A percentile compares a stretch with the other conserved stretches of the same genome.
Conservation (phyloP, 495 filamentous ascomycete genomes). For the Aspergillus campestris region DNA sequence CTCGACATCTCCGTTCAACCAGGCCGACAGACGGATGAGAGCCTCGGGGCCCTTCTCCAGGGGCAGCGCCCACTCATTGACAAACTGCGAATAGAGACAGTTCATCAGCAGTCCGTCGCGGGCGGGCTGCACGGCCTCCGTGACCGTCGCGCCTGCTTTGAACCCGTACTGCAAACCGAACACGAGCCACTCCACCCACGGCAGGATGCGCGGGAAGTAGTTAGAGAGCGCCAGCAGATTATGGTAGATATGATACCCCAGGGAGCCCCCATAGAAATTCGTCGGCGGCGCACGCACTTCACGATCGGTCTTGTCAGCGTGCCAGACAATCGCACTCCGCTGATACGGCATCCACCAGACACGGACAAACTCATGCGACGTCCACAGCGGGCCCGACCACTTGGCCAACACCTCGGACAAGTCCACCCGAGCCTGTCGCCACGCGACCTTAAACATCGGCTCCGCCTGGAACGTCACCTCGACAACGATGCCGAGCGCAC, state of each 20-base stretch:
- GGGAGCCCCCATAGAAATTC: conserved; percentile 68
- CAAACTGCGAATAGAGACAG: conserved; percentile 91
- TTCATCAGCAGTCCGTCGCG: conserved; percentile 84
- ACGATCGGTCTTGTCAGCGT: conserved; percentile 63
- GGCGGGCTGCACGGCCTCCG: conserved; percentile 67
- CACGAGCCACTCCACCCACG: conserved; percentile 85
- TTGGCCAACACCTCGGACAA: conserved; percentile 56
- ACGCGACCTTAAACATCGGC: conserved; percentile 68
- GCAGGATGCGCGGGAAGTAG: conserved; percentile 71
- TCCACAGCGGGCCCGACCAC: conserved; percentile 78
- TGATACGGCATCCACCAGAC: conserved; percentile 98
- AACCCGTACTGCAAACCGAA: conserved; percentile 96
- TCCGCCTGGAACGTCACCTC: conserved; percentile 79
- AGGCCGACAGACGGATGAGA: conserved; percentile 70
- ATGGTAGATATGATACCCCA: conserved; percentile 87
- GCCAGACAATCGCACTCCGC: conserved; percentile 78
- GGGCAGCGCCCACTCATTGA: conserved; percentile 96
- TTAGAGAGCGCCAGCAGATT: conserved; percentile 70
- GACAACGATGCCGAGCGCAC: conserved; percentile 82
- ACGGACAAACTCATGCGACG: conserved; percentile 73
- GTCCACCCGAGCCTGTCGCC: conserved; percentile 69
- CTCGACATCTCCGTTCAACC: conserved; percentile 61
- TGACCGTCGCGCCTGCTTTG: conserved; percentile 49
- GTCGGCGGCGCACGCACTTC: conserved; percentile 36
- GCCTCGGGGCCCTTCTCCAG: conserved; percentile 85